Evolutionary conservation across 495 filamentous ascomycete species (phyloP).

Genomic region (Immersiella caudata): DNA sequence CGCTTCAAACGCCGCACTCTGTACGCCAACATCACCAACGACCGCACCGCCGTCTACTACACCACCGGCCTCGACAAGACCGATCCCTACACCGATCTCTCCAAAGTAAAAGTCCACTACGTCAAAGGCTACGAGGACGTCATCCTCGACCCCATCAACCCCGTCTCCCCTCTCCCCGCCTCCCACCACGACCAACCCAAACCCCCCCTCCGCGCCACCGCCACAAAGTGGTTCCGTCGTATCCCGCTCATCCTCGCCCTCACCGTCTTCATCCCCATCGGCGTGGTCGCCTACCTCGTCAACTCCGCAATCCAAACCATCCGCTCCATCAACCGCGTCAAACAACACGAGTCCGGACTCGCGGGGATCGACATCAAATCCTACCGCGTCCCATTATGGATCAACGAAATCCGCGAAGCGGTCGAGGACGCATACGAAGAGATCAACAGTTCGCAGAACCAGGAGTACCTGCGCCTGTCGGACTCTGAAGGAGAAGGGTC

Average conservation of each 20-base stretch:
- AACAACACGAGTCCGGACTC: conserved; percentile 71
- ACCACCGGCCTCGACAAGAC: conserved; percentile 72
- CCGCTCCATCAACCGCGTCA: conserved; percentile 71
- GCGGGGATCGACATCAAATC: conserved; percentile 61
- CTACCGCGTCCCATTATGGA: conserved; percentile 76
- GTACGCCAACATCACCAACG: conserved; percentile 86
- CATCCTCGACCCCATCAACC: conserved; percentile 70
- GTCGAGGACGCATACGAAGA: conserved; percentile 77
- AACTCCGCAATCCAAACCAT: conserved; percentile 76
- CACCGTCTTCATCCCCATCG: conserved; percentile 67
- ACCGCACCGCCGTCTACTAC: conserved; percentile 78
- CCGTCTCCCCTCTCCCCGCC: conserved; percentile 52
- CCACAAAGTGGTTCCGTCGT: conserved; percentile 36
- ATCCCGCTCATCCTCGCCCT: conserved; percentile 66
- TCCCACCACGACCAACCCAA: background rate
- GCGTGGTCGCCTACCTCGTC: conserved; percentile 66
- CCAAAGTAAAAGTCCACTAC: conserved; percentile 69
- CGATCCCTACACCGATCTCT: conserved; percentile 73
- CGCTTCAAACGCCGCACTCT: conserved; percentile 71
- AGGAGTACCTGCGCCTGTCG: conserved; percentile 56
- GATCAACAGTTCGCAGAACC: conserved; percentile 61
- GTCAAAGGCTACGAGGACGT: conserved; percentile 72
- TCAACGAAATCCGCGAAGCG: conserved; percentile 68
- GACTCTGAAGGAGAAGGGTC: conserved; percentile 32
- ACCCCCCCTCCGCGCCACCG: conserved; percentile 33